Evolutionary conservation across 208 protist genomes (phyloP), one percentile per base, ranked within the genome.

Genomic region (Leishmania braziliensis): DNA sequence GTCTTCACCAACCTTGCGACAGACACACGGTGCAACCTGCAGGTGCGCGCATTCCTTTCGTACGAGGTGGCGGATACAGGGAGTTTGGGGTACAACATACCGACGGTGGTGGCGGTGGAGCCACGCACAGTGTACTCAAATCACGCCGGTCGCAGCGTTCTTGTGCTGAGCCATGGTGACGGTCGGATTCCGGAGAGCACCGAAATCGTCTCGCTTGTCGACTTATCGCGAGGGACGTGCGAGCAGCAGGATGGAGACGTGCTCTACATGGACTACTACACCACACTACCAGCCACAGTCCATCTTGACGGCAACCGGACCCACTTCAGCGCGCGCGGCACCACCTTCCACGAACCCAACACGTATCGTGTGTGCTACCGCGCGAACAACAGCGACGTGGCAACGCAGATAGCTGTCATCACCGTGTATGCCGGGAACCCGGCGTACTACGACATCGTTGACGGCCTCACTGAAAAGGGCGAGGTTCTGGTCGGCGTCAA

Each of bases 391-490:
- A 69, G 50, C 26, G 48, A 3, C 23, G 58, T 20, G 43, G 62
- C 76, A 2, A 36, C 78, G 33, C 87, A 91, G 80, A 56, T 97
- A 43, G 90, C 87, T 6, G 68, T 90, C 46, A 53, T 97, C 74
- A 90, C 85, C 5, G 88, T 88, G n/a, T 97, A 91, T 79, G 86
- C 83, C 1, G 87, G 88, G 29, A 97, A 97, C 86, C 90, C 90
- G 4, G 62, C 85, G 5, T 95, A 95, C 83, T 97, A 93, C 65
- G 81, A 93, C 29, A 70, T 95, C 46, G 78, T 95, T 63, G 65
- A 68, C 12, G 89, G 90, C 0, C 29, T 81, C 33, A 80, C 89
- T 63, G 68, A 80, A 0, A 75, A 90, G 1, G 90, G 90, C 16
- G 76, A 73, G 51, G 84, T 96, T 23, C 71, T 80, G 66, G 83